A percentile compares a stretch with the other conserved stretches of the same genome.
phyloP scores from a whole-genome alignment of 2,329 filamentous ascomycete species.

The Penicillium hordei region DNA sequence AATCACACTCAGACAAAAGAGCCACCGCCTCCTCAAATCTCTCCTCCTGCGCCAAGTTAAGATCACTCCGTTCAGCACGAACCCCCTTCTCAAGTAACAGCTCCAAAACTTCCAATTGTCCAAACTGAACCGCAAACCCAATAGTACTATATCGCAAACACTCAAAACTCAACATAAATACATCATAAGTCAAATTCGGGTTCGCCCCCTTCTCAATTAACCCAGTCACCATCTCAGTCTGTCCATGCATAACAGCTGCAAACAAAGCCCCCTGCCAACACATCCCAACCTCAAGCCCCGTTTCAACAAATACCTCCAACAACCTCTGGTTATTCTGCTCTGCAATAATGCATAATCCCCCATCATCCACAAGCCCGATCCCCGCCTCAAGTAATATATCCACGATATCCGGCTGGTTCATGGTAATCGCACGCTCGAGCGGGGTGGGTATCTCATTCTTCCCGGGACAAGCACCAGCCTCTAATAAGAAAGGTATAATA shows the following conservation, averaged over 20 bases:
- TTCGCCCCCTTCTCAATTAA: background rate
- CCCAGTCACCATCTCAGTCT: background rate
- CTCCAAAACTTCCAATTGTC: background rate
- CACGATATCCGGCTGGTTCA: background rate
- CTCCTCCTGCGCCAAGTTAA: background rate
- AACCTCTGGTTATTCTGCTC: too few species aligned
- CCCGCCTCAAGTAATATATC: background rate
- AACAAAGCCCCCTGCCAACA: too few species aligned
- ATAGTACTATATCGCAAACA: background rate
- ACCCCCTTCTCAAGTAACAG: background rate
- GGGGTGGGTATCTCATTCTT: background rate
- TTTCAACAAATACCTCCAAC: too few species aligned
- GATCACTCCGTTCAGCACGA: background rate
- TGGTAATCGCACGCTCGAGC: background rate
- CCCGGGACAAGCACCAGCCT: too few species aligned
- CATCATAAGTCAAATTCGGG: background rate
- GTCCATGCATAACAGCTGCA: background rate
- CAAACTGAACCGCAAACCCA: background rate
- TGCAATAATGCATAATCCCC: too few species aligned
- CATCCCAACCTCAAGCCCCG: too few species aligned
- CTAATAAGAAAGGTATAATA: too few species aligned
- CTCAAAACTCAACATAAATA: background rate
- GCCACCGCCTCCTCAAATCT: background rate
- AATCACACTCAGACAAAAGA: background rate
- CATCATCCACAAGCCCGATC: too few species aligned